Conservation (phyloP, 441 rosid genomes). For the Capsella rubella region DNA sequence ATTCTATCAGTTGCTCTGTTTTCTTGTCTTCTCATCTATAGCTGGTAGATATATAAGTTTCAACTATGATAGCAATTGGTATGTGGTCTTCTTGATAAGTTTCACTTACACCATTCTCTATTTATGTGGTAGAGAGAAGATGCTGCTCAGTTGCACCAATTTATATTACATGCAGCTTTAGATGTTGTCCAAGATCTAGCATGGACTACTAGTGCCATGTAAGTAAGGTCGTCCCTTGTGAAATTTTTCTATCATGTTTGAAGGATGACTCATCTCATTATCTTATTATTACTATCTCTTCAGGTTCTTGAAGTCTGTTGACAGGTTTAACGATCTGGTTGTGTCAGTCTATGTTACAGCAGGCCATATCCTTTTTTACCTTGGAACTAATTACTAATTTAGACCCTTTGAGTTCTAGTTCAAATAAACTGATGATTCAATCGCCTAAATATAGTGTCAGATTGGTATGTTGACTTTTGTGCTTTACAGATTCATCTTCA, state of each 20-base stretch:
- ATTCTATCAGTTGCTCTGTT: neutral
- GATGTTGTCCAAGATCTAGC: conserved; percentile 97
- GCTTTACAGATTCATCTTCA: neutral
- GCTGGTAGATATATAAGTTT: conserved; percentile 6
- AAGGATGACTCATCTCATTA: conserved; percentile 15
- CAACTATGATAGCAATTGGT: neutral
- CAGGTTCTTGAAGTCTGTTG: conserved; percentile 96
- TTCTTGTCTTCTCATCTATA: neutral
- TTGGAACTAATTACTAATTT: conserved; percentile 2
- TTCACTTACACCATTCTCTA: conserved; percentile 22
- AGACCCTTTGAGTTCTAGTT: no score
- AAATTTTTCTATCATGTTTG: neutral
- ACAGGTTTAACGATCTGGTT: conserved; percentile 91
- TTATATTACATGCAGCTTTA: conserved; percentile 90
- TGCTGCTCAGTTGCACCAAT: conserved; percentile 94
- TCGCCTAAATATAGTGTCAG: neutral
- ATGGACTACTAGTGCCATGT: conserved; percentile 99
- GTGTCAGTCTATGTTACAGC: conserved; percentile 97
- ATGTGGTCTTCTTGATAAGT: neutral
- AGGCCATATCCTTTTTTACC: conserved; percentile 85
- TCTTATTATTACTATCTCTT: neutral
- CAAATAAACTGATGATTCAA: neutral
- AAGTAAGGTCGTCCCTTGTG: conserved; percentile 30
- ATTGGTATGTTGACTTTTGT: neutral
- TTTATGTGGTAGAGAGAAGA: conserved; percentile 82